These are phyloP conservation scores for Coemansia sp. DNA, from an alignment of 192 early-diverging fungal genomes.

Conservation along the genomic window DNA sequence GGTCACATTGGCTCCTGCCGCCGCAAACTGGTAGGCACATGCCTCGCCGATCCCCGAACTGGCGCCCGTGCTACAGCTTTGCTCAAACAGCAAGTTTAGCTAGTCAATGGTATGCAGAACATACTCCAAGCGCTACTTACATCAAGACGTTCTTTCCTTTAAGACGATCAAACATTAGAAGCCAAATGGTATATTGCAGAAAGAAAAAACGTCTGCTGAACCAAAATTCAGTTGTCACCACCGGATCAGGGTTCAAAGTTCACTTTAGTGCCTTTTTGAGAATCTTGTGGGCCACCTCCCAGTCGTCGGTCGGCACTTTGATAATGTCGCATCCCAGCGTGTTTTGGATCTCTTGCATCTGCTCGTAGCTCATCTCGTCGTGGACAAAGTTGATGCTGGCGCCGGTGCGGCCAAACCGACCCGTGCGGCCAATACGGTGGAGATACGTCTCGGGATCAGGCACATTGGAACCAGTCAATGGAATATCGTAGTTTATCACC, in stretches of 20 bases:
- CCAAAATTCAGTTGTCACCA: no score
- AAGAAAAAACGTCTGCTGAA: not conserved
- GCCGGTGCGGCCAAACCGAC: constrained; percentile 93
- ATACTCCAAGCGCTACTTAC: constrained; percentile 6
- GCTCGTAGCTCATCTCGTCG: constrained; percentile 65
- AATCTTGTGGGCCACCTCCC: constrained; percentile 79
- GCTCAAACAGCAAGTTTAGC: not conserved
- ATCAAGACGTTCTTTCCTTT: constrained; percentile 52
- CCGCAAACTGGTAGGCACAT: constrained; percentile 52
- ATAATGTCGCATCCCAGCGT: constrained; percentile 80
- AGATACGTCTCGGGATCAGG: constrained; percentile 95
- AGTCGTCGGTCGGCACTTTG: constrained; percentile 78
- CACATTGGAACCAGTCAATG: constrained; percentile 60
- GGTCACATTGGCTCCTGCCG: constrained; percentile 48
- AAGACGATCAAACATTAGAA: constrained; percentile 39
- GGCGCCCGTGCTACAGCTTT: constrained; percentile 46
- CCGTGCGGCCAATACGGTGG: constrained; percentile 97
- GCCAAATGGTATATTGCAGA: not conserved
- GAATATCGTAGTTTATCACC: constrained; percentile 97
- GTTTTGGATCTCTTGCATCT: constrained; percentile 82
- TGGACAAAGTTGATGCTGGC: constrained; percentile 95
- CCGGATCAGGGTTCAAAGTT: not conserved
- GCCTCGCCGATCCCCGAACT: constrained; percentile 56
- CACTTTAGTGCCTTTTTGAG: constrained; percentile 75
- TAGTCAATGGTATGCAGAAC: not conserved